A percentile compares a stretch with the other conserved stretches of the same genome.
Evolutionary conservation across 805 yeast genomes (phyloP).

Genomic region (Tetrapisispora nanseiensis): DNA sequence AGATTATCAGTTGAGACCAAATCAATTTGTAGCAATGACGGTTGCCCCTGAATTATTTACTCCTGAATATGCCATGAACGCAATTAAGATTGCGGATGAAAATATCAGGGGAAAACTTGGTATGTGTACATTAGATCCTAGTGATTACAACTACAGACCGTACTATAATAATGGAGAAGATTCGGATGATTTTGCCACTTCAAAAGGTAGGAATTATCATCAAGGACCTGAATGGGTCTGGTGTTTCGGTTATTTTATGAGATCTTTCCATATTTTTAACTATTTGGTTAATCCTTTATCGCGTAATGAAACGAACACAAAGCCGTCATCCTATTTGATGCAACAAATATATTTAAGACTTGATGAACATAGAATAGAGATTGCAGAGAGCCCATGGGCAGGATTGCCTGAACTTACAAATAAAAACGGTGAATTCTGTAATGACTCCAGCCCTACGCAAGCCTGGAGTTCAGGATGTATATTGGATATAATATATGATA

Average conservation of each 20-base stretch:
- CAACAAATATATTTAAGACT: slow-evolving; percentile 54
- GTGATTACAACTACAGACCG: slow-evolving; percentile 86
- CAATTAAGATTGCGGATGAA: slow-evolving; percentile 62
- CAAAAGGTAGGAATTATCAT: slow-evolving; percentile 94
- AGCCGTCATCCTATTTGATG: slow-evolving; percentile 43
- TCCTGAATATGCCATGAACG: slow-evolving; percentile 47
- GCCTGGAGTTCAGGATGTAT: slow-evolving; percentile 93
- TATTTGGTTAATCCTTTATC: slow-evolving; percentile 31
- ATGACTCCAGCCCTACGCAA: slow-evolving; percentile 89
- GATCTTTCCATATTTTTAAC: slow-evolving; percentile 60
- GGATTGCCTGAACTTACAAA: slow-evolving; percentile 90
- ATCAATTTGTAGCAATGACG: slow-evolving; percentile 85
- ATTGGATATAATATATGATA: slow-evolving; percentile 66
- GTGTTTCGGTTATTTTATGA: slow-evolving; percentile 77
- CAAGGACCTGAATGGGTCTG: slow-evolving; percentile 99
- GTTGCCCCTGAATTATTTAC: slow-evolving; percentile 90
- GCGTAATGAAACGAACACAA: slow-evolving; percentile 20
- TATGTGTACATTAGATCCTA: slow-evolving; percentile 84
- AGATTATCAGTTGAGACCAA: slow-evolving; percentile 88
- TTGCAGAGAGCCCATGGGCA: slow-evolving; percentile 76
- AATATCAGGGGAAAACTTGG: slow-evolving; percentile 83
- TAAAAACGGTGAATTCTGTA: slow-evolving; percentile 71
- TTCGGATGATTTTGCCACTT: slow-evolving; percentile 76
- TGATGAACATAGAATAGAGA: slow-evolving; percentile 57
- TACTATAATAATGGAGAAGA: slow-evolving; percentile 76